Conservation (phyloP, 768 basidiomycete species). For the Asterophora lycoperdoides region DNA sequence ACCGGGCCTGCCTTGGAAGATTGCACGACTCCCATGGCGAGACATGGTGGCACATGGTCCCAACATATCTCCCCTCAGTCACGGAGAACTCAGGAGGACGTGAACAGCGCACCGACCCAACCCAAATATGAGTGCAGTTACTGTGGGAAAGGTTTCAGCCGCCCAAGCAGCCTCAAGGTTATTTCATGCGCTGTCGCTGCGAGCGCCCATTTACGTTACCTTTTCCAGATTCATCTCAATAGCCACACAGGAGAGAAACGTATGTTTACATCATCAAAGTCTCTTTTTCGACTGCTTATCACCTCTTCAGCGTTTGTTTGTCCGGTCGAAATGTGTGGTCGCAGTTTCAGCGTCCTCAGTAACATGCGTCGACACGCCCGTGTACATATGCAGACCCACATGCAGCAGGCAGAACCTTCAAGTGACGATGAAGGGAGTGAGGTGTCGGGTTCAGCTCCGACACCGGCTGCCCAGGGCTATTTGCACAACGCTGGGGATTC, state of each 20-base stretch:
- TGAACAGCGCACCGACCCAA: conserved; percentile 23
- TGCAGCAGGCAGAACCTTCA: conserved; percentile 33
- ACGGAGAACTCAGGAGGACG: conserved; percentile 9
- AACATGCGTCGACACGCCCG: conserved; percentile 87
- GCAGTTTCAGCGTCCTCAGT: conserved; percentile 81
- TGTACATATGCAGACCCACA: conserved; percentile 44
- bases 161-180: conserved; percentile 81
- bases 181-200: conserved; percentile 15
- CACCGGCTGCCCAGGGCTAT: conserved; percentile 2
- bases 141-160: conserved; percentile 78
- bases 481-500: conserved; percentile 9
- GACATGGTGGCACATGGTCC: neutral
- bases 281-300: conserved; percentile 11
- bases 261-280: conserved; percentile 34
- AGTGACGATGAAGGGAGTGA: conserved; percentile 44
- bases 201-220: conserved; percentile 6
- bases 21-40: conserved; percentile 16
- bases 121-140: conserved; percentile 72
- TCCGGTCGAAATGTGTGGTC: conserved; percentile 69
- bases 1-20: conserved; percentile 3
- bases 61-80: neutral
- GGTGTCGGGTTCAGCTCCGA: conserved; percentile 13
- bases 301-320: conserved; percentile 61
- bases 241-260: conserved; percentile 86
- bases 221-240: conserved; percentile 69